phyloP scores from a whole-genome alignment of 2,329 filamentous ascomycete genomes.

The Fusarium avenaceum region DNA sequence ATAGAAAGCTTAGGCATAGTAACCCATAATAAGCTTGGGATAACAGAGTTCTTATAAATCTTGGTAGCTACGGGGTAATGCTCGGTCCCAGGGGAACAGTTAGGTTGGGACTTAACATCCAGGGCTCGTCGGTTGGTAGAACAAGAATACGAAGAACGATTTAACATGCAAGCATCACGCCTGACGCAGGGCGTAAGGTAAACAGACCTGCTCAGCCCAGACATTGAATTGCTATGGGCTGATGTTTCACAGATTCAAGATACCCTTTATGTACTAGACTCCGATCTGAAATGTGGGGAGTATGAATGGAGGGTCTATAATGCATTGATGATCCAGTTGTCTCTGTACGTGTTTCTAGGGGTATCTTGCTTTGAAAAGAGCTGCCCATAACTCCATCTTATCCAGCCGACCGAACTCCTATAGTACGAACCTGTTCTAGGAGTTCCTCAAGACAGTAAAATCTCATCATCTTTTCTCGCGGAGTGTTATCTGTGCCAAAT shows the following conservation, averaged over 20 bases:
- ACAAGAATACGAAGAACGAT: conserved; percentile 25
- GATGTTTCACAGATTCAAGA: conserved; percentile 30
- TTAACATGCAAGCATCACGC: no score
- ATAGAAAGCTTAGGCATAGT: neutral
- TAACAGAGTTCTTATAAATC: neutral
- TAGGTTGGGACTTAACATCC: neutral
- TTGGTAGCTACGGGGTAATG: neutral
- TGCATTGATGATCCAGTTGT: neutral
- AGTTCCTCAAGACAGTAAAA: fast-evolving
- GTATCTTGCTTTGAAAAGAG: no score
- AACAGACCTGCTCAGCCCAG: neutral
- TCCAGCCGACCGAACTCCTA: fast-evolving
- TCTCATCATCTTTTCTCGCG: no score
- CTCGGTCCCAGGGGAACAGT: no score
- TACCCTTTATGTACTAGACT: conserved; percentile 46
- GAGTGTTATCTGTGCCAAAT: neutral
- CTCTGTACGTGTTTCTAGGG: neutral
- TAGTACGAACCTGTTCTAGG: fast-evolving
- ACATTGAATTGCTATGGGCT: neutral
- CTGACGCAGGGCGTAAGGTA: neutral
- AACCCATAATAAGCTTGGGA: no score
- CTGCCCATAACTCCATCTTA: neutral
- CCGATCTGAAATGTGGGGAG: conserved; percentile 30
- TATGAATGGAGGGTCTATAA: neutral
- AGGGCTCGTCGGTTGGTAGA: neutral